These are phyloP conservation scores for Apiospora pterosperma DNA, from an alignment of 2,329 filamentous ascomycete genomes.

Conservation along the genomic window DNA sequence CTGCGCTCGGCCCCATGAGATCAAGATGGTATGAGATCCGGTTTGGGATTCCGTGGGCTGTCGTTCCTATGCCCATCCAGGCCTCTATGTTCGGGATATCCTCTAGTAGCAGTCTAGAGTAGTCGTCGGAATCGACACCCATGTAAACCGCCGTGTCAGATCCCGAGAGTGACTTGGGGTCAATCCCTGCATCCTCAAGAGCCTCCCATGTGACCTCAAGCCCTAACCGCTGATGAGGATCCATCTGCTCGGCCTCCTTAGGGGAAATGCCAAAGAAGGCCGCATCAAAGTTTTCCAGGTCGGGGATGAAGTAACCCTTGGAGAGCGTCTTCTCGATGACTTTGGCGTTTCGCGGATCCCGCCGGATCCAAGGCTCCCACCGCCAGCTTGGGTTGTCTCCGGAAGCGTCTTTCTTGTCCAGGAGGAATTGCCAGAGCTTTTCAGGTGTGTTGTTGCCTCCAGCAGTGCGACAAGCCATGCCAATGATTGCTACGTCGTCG, in stretches of 20 bases:
- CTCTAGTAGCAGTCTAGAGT: constrained; percentile 30
- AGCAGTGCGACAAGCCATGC: constrained; percentile 14
- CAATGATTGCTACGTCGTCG: constrained; percentile 15
- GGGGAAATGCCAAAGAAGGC: constrained; percentile 22
- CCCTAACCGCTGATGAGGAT: constrained; percentile 20
- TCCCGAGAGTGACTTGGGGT: constrained; percentile 40
- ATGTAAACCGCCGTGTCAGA: constrained; percentile 27
- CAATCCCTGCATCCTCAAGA: constrained; percentile 60
- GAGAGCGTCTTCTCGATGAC: constrained; percentile 16
- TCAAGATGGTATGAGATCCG: constrained; percentile 30
- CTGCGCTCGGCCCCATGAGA: constrained; percentile 27
- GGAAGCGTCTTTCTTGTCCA: constrained; percentile 15
- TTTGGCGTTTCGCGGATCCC: constrained; percentile 14
- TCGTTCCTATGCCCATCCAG: constrained; percentile 36
- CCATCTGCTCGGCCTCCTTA: constrained; percentile 20
- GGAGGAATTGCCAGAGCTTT: constrained; percentile 14
- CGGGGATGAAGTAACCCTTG: constrained; percentile 13
- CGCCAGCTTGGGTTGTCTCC: constrained; percentile 13
- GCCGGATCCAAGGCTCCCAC: constrained; percentile 16
- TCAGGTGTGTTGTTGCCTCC: constrained; percentile 14
- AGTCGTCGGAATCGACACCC: constrained; percentile 32
- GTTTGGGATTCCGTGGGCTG: constrained; percentile 33
- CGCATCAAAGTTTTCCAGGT: constrained; percentile 19
- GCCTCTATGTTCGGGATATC: constrained; percentile 34
- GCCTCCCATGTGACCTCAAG: constrained; percentile 42